Percentiles rank a stretch among this genome's conserved stretches.
Evolutionary conservation across 2,329 filamentous ascomycete genomes (phyloP).

Genomic region (Paecilomyces niveus): DNA sequence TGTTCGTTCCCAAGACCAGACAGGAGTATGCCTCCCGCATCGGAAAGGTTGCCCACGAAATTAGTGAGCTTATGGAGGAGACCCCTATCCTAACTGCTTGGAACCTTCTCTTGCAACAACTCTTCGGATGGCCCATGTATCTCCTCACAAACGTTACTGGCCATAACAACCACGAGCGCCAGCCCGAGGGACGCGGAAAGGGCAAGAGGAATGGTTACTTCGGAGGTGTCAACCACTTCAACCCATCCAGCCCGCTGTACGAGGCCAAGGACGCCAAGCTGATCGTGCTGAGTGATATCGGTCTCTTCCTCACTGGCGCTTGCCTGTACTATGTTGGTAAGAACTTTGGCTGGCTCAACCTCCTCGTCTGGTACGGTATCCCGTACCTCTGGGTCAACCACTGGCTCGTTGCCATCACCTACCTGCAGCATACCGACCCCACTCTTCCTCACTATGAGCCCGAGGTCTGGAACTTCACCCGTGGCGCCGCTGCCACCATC

Average conservation of each 20-base stretch:
- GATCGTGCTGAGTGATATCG: conserved; percentile 80
- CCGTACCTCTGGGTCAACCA: conserved; percentile 98
- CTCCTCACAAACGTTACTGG: conserved; percentile 87
- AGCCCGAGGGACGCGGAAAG: conserved; percentile 85
- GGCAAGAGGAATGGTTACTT: conserved; percentile 81
- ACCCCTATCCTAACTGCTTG: conserved; percentile 75
- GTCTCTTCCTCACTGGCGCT: conserved; percentile 57
- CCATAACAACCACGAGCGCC: conserved; percentile 87
- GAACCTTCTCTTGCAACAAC: conserved; percentile 74
- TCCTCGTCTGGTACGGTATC: conserved; percentile 89
- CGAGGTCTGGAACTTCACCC: conserved; percentile 84
- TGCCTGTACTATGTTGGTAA: conserved; percentile 63
- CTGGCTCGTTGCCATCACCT: conserved; percentile 98
- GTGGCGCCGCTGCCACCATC: conserved; percentile 89
- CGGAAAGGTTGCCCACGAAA: conserved; percentile 69
- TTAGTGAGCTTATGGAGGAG: conserved; percentile 87
- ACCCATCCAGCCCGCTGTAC: conserved; percentile 79
- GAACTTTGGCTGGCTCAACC: conserved; percentile 75
- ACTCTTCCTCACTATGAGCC: conserved; percentile 85
- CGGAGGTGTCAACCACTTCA: conserved; percentile 89
- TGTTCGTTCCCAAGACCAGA: conserved; percentile 90
- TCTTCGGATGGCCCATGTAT: conserved; percentile 90
- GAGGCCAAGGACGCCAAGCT: conserved; percentile 85
- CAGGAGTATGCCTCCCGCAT: conserved; percentile 70
- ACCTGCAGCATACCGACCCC: conserved; percentile 93